Evolutionary conservation across 2,329 filamentous ascomycete species (phyloP), one percentile per base, ranked within the genome.

Genomic region (Zymoseptoria pseudotritici): DNA sequence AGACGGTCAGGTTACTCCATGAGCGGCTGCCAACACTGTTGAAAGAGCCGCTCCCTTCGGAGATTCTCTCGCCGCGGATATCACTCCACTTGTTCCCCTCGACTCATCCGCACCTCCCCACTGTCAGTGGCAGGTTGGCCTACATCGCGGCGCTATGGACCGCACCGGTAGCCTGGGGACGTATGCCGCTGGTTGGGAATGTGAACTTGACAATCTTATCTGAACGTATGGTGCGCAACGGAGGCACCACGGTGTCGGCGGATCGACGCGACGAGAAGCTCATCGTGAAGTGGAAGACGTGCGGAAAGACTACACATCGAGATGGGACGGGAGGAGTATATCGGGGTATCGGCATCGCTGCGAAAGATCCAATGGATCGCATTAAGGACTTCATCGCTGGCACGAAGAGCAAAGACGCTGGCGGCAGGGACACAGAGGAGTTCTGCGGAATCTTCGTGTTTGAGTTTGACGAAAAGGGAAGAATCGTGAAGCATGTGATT

Each of bases 111-210:
- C 88, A 93, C 73, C 89, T 99, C 2, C 94, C 94, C 36, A 89
- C 86, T n/a, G 94, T 97, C 50, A 90, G 90, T 26, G 94, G 94
- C 56, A 86, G 89, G 53, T 88, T 97, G 42, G 88, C 91, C 54
- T 99, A 99, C 74, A 89, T 89, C 42, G 93, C 94, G 19, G 94
- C 94, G 2, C 80, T 99, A 46, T 97, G 92, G 92, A 97, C 94
- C 0, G 91, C 92, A 0, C 94, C 94, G 0, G 88, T 99, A 56
- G 93, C 92, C 29, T 99, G 94, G 94, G 95, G 95, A 70, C 86
- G 90, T 26, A 83, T 99, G 1, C 94, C 94, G 2, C 84, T 97
- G 20, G 83, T 97, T 31, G 92, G 93, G 66, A 96, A 96, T 70
- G 90, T 97, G 52, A 87, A 86, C 67, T 83, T 99, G 10, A 86